A percentile compares a stretch with the other conserved stretches of the same genome.
These are phyloP conservation scores for Saccharomycopsis amapae DNA, from an alignment of 805 yeast genomes.

Conservation along the genomic window DNA sequence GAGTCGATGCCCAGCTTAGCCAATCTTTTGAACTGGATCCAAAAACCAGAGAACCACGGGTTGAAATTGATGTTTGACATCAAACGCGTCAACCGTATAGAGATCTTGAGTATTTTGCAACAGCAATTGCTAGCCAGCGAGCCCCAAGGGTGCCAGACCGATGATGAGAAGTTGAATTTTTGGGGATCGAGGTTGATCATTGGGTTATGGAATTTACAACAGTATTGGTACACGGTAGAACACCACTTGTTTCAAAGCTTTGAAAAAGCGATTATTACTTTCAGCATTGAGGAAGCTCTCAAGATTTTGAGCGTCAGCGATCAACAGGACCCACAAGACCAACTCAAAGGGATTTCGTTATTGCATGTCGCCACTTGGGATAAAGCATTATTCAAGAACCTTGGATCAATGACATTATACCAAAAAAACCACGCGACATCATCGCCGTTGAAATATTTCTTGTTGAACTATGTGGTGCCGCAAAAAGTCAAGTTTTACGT, in stretches of 20 bases:
- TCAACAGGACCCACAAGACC: slow-evolving; percentile 20
- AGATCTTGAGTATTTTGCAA: slow-evolving; percentile 29
- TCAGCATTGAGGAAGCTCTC: slow-evolving; percentile 25
- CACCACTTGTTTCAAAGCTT: slow-evolving; percentile 23
- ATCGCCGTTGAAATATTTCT: slow-evolving; percentile 2
- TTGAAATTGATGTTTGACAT: slow-evolving; percentile 64
- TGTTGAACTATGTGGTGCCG: slow-evolving; percentile 1
- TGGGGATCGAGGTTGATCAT: slow-evolving; percentile 32
- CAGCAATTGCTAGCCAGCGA: slow-evolving; percentile 21
- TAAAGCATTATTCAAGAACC: slow-evolving; percentile 15
- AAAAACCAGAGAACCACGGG: slow-evolving; percentile 49
- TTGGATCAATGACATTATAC: background rate
- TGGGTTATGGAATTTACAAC: slow-evolving; percentile 33
- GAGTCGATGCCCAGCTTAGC: slow-evolving; percentile 29
- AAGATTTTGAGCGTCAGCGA: slow-evolving; percentile 23
- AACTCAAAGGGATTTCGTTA: slow-evolving; percentile 22
- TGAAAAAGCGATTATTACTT: slow-evolving; percentile 28
- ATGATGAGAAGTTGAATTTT: slow-evolving; percentile 19
- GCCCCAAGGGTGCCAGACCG: background rate
- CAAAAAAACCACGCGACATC: background rate
- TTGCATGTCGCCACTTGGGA: slow-evolving; percentile 24
- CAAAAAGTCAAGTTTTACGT: slow-evolving; percentile 28
- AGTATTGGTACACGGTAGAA: slow-evolving; percentile 25
- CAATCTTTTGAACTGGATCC: slow-evolving; percentile 29
- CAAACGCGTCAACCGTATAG: slow-evolving; percentile 41